Evolutionary conservation across 2,329 filamentous ascomycete species (phyloP).

Genomic region (Sclerotinia nivalis): DNA sequence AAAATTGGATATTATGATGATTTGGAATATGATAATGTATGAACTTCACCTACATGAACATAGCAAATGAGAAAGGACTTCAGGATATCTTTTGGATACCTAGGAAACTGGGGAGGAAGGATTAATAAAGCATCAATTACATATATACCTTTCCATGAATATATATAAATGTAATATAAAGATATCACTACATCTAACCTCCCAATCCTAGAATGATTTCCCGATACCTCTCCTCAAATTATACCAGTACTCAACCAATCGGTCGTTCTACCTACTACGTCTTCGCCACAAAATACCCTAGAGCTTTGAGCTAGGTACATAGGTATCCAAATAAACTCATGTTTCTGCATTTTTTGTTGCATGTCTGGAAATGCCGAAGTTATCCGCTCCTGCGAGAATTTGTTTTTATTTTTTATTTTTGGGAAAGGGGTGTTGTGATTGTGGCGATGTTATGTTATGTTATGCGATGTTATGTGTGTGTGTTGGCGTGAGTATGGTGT

Average conservation of each 20-base stretch:
- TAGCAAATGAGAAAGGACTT: neutral
- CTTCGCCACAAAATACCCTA: neutral
- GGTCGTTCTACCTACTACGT: no score
- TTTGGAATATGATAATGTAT: slow-evolving; percentile 17
- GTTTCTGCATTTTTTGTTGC: slow-evolving; percentile 7
- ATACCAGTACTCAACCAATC: neutral
- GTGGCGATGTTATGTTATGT: neutral
- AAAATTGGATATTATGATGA: neutral
- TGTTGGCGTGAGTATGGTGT: neutral
- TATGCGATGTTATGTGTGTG: neutral
- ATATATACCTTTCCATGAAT: neutral
- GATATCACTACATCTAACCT: neutral
- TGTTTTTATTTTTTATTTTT: neutral
- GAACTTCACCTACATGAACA: neutral
- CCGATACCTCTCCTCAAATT: neutral
- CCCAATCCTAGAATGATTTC: neutral
- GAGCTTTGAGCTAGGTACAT: neutral
- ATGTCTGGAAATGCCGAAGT: slow-evolving; percentile 13
- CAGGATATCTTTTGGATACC: neutral
- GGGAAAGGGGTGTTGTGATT: neutral
- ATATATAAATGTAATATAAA: neutral
- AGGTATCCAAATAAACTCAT: neutral
- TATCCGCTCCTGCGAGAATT: neutral
- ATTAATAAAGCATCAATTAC: neutral
- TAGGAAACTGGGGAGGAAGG: no score